A percentile compares a stretch with the other conserved stretches of the same genome.
These are phyloP conservation scores for Cadophora sp. DNA, from an alignment of 2,329 filamentous ascomycete species.

Conservation along the genomic window DNA sequence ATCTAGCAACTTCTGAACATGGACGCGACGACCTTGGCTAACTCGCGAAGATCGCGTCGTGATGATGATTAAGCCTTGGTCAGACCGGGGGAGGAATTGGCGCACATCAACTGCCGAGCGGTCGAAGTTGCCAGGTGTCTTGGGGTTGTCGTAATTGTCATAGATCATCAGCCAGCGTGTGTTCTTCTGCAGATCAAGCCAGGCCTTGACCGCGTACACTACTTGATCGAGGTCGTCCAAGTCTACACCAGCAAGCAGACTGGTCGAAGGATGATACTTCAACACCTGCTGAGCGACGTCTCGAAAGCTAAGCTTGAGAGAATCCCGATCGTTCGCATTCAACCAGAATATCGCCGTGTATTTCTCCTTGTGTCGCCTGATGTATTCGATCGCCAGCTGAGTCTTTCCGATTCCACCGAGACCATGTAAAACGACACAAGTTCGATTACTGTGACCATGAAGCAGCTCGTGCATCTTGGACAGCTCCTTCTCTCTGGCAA, in stretches of 20 bases:
- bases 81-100: background rate
- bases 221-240: background rate
- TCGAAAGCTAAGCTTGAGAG: constrained; percentile 48
- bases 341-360: constrained; percentile 54
- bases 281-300: constrained; percentile 44
- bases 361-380: constrained; percentile 44
- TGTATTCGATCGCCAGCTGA: constrained; percentile 49
- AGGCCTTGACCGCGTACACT: background rate
- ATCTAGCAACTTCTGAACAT: background rate
- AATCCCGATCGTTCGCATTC: constrained; percentile 48
- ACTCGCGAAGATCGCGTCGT: background rate
- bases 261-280: constrained; percentile 38
- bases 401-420: constrained; percentile 55
- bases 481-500: constrained; percentile 37
- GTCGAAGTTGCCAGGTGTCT: background rate
- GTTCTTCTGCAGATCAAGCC: background rate
- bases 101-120: background rate
- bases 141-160: background rate
- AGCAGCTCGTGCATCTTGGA: constrained; percentile 34
- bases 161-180: background rate
- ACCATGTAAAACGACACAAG: constrained; percentile 47
- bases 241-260: constrained; percentile 38
- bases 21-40: background rate
- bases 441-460: constrained; percentile 18
- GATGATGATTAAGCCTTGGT: background rate